Evolutionary conservation across 2,329 filamentous ascomycete species (phyloP).

Genomic region (Thermothelomyces thermophilus): DNA sequence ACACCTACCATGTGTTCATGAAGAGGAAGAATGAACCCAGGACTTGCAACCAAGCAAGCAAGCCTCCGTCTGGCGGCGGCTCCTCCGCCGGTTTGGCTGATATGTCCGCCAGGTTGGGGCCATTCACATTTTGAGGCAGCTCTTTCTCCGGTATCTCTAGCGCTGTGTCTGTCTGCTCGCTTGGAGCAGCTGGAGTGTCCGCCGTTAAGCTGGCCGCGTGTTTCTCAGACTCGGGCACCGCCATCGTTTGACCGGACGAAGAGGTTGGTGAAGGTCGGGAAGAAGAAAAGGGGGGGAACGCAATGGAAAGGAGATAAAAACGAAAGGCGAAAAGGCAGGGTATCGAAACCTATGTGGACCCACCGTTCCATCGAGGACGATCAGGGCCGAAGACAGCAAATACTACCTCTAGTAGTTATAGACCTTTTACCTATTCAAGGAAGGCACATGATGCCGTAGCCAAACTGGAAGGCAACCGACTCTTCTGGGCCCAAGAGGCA

Average conservation of each 20-base stretch:
- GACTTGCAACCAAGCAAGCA: background rate
- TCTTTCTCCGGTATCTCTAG: background rate
- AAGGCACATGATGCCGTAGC: too few species aligned
- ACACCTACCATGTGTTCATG: background rate
- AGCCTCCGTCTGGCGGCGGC: background rate
- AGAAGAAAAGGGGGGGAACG: background rate
- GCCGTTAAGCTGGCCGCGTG: background rate
- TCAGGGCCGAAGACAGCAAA: too few species aligned
- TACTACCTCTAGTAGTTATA: too few species aligned
- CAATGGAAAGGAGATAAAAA: background rate
- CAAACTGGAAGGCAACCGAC: too few species aligned
- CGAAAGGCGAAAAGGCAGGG: too few species aligned
- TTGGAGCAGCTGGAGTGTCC: background rate
- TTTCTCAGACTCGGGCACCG: background rate
- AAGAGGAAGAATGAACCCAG: background rate
- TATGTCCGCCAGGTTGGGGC: too few species aligned
- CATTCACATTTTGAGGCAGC: too few species aligned
- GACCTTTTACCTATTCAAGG: too few species aligned
- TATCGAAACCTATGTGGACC: too few species aligned
- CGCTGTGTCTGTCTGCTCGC: background rate
- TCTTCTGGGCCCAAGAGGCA: too few species aligned
- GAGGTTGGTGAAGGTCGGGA: background rate
- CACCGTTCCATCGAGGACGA: too few species aligned
- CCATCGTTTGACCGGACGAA: background rate
- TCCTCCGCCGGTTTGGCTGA: background rate